Conservation (phyloP, 345 rosid genomes). For the Aquilaria sinensis region DNA sequence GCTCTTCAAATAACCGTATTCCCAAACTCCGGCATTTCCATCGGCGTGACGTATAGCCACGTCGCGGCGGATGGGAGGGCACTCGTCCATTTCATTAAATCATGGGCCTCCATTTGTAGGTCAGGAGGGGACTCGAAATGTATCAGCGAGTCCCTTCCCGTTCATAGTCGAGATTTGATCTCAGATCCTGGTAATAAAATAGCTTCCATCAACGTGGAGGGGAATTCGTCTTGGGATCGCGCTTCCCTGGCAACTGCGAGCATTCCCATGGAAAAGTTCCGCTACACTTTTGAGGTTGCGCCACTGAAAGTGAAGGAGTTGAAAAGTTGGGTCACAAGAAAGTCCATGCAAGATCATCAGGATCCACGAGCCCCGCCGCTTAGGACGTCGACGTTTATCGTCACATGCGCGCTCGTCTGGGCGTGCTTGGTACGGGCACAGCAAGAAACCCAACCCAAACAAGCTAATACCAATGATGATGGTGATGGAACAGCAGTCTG, state of each 20-base stretch:
- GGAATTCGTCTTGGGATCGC: constrained; percentile 13
- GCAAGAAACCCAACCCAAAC: background rate
- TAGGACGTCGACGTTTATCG: constrained; percentile 4
- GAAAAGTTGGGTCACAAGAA: constrained; percentile 16
- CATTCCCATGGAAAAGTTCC: constrained; percentile 3
- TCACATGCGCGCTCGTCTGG: constrained; percentile 7
- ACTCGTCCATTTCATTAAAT: constrained; percentile 32
- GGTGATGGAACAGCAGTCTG: background rate
- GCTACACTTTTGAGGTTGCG: constrained; percentile 22
- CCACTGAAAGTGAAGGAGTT: constrained; percentile 17
- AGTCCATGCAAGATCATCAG: constrained; percentile 3
- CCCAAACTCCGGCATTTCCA: constrained; percentile 23
- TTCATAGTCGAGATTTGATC: constrained; percentile 17
- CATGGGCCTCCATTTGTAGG: constrained; percentile 25
- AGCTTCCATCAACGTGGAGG: constrained; percentile 18
- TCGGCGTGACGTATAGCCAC: constrained; percentile 38
- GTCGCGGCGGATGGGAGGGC: constrained; percentile 41
- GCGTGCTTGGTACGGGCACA: background rate
- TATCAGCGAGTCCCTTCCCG: constrained; percentile 1
- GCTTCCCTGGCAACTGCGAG: background rate
- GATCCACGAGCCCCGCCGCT: background rate
- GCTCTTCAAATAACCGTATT: constrained; percentile 30
- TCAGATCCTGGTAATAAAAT: constrained; percentile 18
- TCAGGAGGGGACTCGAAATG: background rate
- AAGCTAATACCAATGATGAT: too few relatives aligned